Conservation (phyloP, 2,329 filamentous ascomycete species). For the Plectosphaerella cucumerina region DNA sequence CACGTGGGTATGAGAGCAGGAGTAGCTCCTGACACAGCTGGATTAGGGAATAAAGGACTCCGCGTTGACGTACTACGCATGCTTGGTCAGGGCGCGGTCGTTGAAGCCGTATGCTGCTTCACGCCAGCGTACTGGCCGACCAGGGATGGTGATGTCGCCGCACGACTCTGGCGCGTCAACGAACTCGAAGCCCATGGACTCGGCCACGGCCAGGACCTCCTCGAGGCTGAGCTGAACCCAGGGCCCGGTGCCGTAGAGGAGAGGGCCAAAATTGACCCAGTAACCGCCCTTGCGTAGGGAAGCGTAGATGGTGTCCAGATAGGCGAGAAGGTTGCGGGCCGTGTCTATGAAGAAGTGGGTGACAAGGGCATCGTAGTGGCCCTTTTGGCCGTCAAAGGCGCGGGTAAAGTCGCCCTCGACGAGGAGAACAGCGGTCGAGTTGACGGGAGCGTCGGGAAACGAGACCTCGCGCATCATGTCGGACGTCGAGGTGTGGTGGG, state of each 20-base stretch:
- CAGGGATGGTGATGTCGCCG: constrained; percentile 37
- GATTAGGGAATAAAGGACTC: too few relatives aligned
- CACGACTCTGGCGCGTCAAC: constrained; percentile 34
- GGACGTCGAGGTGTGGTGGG: constrained; percentile 44
- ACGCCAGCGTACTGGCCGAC: constrained; percentile 35
- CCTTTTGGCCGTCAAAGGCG: constrained; percentile 20
- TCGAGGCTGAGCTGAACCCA: constrained; percentile 52
- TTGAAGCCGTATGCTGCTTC: constrained; percentile 51
- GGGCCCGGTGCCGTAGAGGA: constrained; percentile 50
- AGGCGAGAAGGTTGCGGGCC: constrained; percentile 49
- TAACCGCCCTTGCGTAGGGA: constrained; percentile 42
- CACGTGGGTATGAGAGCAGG: too few relatives aligned
- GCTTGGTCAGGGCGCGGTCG: constrained; percentile 42
- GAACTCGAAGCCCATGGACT: constrained; percentile 48
- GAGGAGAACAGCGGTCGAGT: constrained; percentile 34
- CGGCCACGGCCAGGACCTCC: constrained; percentile 43
- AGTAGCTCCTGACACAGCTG: too few relatives aligned
- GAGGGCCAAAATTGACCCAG: constrained; percentile 54
- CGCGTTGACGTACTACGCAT: too few relatives aligned
- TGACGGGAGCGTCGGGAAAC: constrained; percentile 37
- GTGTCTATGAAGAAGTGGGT: constrained; percentile 61
- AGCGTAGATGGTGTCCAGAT: constrained; percentile 48
- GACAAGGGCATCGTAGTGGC: constrained; percentile 42
- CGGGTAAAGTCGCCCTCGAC: constrained; percentile 55
- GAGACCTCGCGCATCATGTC: constrained; percentile 41